Evolutionary conservation across 2,329 filamentous ascomycete species (phyloP).

Genomic region (Aureobasidium sp.): DNA sequence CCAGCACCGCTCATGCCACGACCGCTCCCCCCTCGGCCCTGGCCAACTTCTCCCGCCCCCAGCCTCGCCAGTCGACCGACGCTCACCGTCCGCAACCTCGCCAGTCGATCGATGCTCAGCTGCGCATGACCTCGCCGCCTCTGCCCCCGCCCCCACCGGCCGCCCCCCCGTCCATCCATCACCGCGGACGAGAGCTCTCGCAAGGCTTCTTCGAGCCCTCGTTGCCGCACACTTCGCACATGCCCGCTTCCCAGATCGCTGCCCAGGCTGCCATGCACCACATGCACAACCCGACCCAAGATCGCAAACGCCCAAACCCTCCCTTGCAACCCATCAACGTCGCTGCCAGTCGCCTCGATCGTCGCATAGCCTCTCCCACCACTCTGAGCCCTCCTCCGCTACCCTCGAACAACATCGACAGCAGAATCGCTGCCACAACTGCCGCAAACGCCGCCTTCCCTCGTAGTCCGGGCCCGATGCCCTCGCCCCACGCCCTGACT

Average conservation of each 20-base stretch:
- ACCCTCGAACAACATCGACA: background rate
- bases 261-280: conserved; percentile 66
- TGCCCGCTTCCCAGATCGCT: conserved; percentile 67
- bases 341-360: conserved; percentile 14
- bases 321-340: conserved; percentile 48
- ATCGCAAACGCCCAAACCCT: conserved; percentile 64
- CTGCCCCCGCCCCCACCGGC: background rate
- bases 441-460: conserved; percentile 68
- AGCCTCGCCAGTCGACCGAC: conserved; percentile 27
- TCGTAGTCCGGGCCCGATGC: conserved; percentile 41
- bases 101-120: conserved; percentile 26
- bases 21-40: background rate
- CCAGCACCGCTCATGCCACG: conserved; percentile 1
- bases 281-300: conserved; percentile 19
- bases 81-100: conserved; percentile 22
- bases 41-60: conserved; percentile 24
- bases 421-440: conserved; percentile 51
- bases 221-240: conserved; percentile 43
- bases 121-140: conserved; percentile 16
- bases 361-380: conserved; percentile 9
- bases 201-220: conserved; percentile 70
- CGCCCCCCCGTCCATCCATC: conserved; percentile 32
- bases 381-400: background rate
- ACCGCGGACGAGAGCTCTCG: conserved; percentile 57
- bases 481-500: conserved; percentile 28